These are phyloP conservation scores for Trichosporon faecale DNA, from an alignment of 1,284 basidiomycete species.

Conservation along the genomic window DNA sequence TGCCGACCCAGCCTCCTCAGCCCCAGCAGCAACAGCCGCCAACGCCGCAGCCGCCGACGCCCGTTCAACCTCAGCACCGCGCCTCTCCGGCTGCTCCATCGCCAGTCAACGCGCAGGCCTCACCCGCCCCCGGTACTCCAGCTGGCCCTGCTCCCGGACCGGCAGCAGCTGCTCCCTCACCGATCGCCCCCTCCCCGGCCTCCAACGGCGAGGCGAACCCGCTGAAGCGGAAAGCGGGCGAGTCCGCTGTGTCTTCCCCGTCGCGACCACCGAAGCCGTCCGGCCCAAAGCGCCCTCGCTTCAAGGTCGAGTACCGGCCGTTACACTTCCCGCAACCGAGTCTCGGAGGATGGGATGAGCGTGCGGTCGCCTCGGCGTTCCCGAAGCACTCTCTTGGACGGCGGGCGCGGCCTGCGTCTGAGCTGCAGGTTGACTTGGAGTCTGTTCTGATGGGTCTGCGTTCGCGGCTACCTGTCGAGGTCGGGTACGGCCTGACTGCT, in stretches of 20 bases:
- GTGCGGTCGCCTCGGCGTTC: conserved; percentile 60
- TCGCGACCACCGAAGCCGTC: not conserved
- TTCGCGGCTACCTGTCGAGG: conserved; percentile 75
- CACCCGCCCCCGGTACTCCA: conserved; percentile 2
- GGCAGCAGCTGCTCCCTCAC: not conserved
- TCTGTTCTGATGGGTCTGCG: conserved; percentile 83
- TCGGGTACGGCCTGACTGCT: conserved; percentile 86
- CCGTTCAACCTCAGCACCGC: not conserved
- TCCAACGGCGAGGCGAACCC: not conserved
- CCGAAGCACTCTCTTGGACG: conserved; percentile 59
- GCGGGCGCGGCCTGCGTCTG: conserved; percentile 62
- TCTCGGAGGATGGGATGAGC: conserved; percentile 79
- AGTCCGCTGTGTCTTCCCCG: not conserved
- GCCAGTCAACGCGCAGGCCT: conserved; percentile 6
- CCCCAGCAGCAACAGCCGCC: conserved; percentile 3
- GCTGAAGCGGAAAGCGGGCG: not conserved
- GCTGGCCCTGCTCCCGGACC: conserved; percentile 16
- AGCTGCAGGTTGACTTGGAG: conserved; percentile 75
- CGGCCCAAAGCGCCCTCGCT: conserved; percentile 56
- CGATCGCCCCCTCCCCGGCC: not conserved
- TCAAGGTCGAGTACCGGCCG: conserved; percentile 88
- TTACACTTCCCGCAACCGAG: conserved; percentile 72
- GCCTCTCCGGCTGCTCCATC: not conserved
- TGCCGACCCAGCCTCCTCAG: not conserved
- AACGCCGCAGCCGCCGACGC: not conserved